A percentile compares a stretch with the other conserved stretches of the same genome.
Evolutionary conservation across 257 asterid species (phyloP).

Genomic region (Solanum gandarillasii): DNA sequence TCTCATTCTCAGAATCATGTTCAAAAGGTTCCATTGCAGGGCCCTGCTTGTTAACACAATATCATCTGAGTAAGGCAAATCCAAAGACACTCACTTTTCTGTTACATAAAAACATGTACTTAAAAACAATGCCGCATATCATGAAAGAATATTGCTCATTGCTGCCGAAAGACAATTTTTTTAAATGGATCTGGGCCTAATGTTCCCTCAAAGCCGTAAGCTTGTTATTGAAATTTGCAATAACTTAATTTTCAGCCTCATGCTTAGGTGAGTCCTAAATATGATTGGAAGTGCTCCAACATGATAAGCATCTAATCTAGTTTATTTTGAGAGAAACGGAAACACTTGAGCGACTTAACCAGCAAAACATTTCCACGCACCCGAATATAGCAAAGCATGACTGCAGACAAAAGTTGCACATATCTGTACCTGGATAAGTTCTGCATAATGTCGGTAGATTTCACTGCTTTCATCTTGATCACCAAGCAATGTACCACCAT

Average conservation of each 20-base stretch:
- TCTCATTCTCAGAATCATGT: constrained; percentile 66
- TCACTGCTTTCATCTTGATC: constrained; percentile 82
- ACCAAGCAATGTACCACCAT: constrained; percentile 85
- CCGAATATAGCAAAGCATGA: not conserved
- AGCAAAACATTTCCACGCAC: not conserved
- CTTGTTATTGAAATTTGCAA: not conserved
- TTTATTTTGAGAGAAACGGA: not conserved
- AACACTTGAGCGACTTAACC: not conserved
- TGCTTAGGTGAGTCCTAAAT: not conserved
- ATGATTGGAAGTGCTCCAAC: not conserved
- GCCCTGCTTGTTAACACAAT: constrained; percentile 37
- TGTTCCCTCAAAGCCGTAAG: not conserved
- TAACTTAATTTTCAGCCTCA: not conserved
- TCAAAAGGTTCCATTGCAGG: constrained; percentile 77
- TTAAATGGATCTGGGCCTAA: not conserved
- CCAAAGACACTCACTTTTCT: not conserved
- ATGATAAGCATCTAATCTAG: not conserved
- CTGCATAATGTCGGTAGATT: constrained; percentile 82
- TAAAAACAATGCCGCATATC: not conserved
- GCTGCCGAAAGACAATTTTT: not conserved
- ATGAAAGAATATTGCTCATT: not conserved
- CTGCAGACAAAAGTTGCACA: not conserved
- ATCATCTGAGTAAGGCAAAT: not conserved
- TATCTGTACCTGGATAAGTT: constrained; percentile 68
- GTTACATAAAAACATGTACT: not conserved